Base-by-base conservation (phyloP, 805 yeast genomes). In the Yarrowia sp. region DNA sequence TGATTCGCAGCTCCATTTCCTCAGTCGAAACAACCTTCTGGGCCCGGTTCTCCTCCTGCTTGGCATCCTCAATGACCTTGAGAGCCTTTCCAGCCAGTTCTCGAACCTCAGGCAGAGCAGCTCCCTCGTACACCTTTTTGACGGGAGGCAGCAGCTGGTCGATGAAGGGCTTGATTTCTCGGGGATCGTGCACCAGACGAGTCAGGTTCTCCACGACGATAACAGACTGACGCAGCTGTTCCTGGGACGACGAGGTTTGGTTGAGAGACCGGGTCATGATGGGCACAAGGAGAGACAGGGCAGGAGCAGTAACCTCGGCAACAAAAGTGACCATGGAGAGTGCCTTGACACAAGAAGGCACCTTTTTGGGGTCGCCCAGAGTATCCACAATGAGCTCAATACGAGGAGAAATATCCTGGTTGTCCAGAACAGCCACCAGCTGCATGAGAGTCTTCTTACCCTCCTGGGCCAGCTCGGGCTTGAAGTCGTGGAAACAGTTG, bases 241-340 rank as follows among this genome's bases (percentile, higher is more conserved):
- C 98, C 79, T 95, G 97, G 19, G 98, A 88, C 4, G 96, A 88
- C 0, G 96, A 87, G 41, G 93, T 84, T 80, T 89, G 85, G 72
- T 88, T 88, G 72, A 93, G 81, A 2, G 98, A 93, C 75, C 92
- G 90, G 74, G 86, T 92, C 72, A 93, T 83, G 69, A 92, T 92
- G 52, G 99, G 99, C 51, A 90, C 98, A 72, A 93, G 81, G 65
- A 93, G 78, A 9, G 98, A 84, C 70, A 93, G 81, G 4, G 96
- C 96, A 5, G 98, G 96, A 79, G 92, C 98, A 16, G 98, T 95
- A 68, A 93, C 99, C 79, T 95, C 99, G 52, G 99, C 97, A 58
- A 93, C 98, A 76, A 93, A 93, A 0, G 99, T 95, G 64, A 93
- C 98, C 43, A 96, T 89, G 2, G 97, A 88, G 68, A 93, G 82